phyloP scores from a whole-genome alignment of 139 green algal species.

The Desmodesmus armatus region DNA sequence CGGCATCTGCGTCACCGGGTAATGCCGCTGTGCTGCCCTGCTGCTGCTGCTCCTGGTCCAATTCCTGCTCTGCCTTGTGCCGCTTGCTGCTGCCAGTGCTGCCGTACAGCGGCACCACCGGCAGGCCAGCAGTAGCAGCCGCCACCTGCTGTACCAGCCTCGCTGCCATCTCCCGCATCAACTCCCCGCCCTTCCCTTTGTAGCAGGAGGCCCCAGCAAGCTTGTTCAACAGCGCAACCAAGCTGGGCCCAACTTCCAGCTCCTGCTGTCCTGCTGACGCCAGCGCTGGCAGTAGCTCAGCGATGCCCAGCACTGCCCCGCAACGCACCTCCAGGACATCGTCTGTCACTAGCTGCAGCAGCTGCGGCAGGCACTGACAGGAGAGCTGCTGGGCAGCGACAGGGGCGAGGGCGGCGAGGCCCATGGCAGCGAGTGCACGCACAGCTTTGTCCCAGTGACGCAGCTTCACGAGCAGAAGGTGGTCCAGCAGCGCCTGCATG shows the following conservation, averaged over 20 bases:
- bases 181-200: conserved; percentile 91
- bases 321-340: conserved; percentile 80
- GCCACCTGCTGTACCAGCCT: conserved; percentile 61
- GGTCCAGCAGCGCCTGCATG: conserved; percentile 66
- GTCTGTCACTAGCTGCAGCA: conserved; percentile 41
- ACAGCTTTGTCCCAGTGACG: conserved; percentile 93
- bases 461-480: conserved; percentile 89
- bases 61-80: conserved; percentile 22
- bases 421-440: conserved; percentile 81
- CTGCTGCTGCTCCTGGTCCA: conserved; percentile 20
- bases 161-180: conserved; percentile 88
- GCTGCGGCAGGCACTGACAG: conserved; percentile 44
- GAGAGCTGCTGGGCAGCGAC: conserved; percentile 27
- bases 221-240: conserved; percentile 74
- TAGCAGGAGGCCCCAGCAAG: conserved; percentile 75
- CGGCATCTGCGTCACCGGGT: neutral
- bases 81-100: neutral
- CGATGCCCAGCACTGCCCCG: conserved; percentile 83
- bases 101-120: conserved; percentile 11
- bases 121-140: conserved; percentile 1
- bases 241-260: conserved; percentile 76
- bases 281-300: conserved; percentile 81
- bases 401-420: conserved; percentile 78
- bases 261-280: neutral
- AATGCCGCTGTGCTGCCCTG: neutral